Evolutionary conservation across 2,329 filamentous ascomycete species (phyloP).

Genomic region (Xylogone sp.): DNA sequence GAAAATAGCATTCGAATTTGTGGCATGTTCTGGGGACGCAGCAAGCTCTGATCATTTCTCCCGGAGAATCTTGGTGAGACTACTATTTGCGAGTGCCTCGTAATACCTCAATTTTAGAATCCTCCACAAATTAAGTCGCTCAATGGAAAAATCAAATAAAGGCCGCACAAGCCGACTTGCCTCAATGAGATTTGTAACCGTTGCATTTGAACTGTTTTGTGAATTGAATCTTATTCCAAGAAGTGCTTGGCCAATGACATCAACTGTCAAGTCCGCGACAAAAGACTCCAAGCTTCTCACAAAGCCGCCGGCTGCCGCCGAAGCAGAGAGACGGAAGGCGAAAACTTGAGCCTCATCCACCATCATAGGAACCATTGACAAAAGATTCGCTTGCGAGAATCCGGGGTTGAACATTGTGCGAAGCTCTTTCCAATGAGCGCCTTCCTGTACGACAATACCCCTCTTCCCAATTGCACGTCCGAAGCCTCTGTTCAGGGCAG

Average conservation of each 20-base stretch:
- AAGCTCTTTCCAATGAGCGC: slow-evolving; percentile 6
- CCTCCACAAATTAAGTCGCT: too few species aligned
- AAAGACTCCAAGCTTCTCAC: not conserved
- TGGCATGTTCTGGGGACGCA: too few species aligned
- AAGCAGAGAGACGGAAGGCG: not conserved
- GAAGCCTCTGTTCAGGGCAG: not conserved
- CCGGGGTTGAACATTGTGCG: slow-evolving; percentile 12
- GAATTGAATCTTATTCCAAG: slow-evolving; percentile 1
- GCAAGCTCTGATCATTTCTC: too few species aligned
- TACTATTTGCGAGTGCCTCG: too few species aligned
- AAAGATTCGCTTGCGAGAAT: slow-evolving; percentile 8
- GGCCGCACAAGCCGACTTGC: too few species aligned
- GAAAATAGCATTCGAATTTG: too few species aligned
- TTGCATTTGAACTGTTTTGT: too few species aligned
- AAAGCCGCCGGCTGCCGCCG: slow-evolving; percentile 1
- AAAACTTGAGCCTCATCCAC: slow-evolving; percentile 9
- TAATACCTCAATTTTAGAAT: too few species aligned
- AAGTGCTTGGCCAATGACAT: slow-evolving; percentile 8
- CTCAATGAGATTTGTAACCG: too few species aligned
- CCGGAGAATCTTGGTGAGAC: too few species aligned
- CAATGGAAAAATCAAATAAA: too few species aligned
- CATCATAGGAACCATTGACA: slow-evolving; percentile 7
- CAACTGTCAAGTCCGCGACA: slow-evolving; percentile 5
- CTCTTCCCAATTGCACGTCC: not conserved
- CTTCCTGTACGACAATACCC: slow-evolving; percentile 2